Percentiles rank a stretch among this genome's conserved stretches.
Evolutionary conservation across 495 filamentous ascomycete genomes (phyloP).

Genomic region (Usnea hakonensis): DNA sequence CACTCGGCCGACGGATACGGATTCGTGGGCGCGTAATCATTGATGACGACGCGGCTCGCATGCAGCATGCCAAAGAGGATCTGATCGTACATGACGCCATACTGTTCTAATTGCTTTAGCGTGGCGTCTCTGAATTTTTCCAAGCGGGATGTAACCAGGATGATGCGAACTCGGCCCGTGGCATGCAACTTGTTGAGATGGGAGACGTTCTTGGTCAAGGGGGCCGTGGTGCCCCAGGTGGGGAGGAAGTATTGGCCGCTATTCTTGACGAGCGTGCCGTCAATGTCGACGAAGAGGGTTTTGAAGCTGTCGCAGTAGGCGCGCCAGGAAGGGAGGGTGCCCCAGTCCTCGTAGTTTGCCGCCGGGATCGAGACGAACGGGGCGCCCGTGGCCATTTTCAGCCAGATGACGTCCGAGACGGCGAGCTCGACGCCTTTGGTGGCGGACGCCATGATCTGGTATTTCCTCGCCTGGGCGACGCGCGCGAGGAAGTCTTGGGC

Average conservation of each 20-base stretch:
- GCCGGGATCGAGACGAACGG: slow-evolving; percentile 2
- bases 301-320: slow-evolving; percentile 1
- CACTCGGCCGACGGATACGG: background rate
- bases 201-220: background rate
- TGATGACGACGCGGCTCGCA: background rate
- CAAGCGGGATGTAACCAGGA: background rate
- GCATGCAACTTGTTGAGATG: background rate
- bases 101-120: background rate
- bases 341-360: background rate
- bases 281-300: slow-evolving; percentile 2
- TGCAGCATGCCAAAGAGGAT: background rate
- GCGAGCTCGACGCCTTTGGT: slow-evolving; percentile 2
- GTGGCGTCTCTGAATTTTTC: background rate
- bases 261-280: slow-evolving; percentile 2
- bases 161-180: background rate
- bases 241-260: background rate
- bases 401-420: background rate
- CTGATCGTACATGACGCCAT: background rate
- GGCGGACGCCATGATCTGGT: slow-evolving; percentile 1
- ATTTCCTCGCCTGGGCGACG: background rate
- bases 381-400: slow-evolving; percentile 1
- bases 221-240: slow-evolving; percentile 1
- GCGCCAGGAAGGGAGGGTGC: background rate
- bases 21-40: background rate
- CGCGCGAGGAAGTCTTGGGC: background rate